A percentile compares a stretch with the other conserved stretches of the same genome.
Evolutionary conservation across 352 stramenopile species (phyloP).

Genomic region (Phytophthora capsici): DNA sequence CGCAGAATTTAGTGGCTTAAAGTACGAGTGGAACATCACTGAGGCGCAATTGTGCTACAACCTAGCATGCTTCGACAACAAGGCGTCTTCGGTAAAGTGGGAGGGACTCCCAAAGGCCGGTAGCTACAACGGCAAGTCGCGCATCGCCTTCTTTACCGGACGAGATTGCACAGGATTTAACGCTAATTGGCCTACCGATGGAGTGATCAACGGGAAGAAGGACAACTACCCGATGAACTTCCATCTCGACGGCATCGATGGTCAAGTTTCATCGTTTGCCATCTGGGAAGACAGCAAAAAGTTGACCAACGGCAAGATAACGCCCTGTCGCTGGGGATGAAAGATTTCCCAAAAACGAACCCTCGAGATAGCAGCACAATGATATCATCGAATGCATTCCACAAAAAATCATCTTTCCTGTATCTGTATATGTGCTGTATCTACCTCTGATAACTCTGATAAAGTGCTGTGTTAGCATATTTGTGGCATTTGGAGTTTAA

Average conservation of each 20-base stretch:
- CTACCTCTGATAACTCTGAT: not conserved
- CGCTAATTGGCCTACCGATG: constrained; percentile 23
- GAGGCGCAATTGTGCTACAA: constrained; percentile 32
- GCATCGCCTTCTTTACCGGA: constrained; percentile 35
- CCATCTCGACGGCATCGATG: constrained; percentile 25
- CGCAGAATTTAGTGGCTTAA: constrained; percentile 6
- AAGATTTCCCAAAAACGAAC: not conserved
- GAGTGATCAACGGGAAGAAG: constrained; percentile 20
- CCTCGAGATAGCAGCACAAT: too few species aligned
- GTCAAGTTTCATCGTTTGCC: constrained; percentile 33
- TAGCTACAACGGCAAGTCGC: constrained; percentile 18
- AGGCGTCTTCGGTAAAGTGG: constrained; percentile 37
- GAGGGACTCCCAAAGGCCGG: constrained; percentile 7
- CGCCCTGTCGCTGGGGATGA: constrained; percentile 20
- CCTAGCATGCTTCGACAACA: constrained; percentile 31
- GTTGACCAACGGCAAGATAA: constrained; percentile 23
- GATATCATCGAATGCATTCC: too few species aligned
- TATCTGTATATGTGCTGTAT: not conserved
- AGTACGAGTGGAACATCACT: constrained; percentile 21
- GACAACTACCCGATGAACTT: constrained; percentile 33
- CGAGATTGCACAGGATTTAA: constrained; percentile 11
- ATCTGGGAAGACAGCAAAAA: constrained; percentile 29
- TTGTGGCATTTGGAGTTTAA: not conserved
- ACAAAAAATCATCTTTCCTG: not conserved
- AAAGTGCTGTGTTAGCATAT: not conserved